A percentile compares a stretch with the other conserved stretches of the same genome.
Conservation (phyloP, 768 basidiomycete species). For the Mycena crocata region DNA sequence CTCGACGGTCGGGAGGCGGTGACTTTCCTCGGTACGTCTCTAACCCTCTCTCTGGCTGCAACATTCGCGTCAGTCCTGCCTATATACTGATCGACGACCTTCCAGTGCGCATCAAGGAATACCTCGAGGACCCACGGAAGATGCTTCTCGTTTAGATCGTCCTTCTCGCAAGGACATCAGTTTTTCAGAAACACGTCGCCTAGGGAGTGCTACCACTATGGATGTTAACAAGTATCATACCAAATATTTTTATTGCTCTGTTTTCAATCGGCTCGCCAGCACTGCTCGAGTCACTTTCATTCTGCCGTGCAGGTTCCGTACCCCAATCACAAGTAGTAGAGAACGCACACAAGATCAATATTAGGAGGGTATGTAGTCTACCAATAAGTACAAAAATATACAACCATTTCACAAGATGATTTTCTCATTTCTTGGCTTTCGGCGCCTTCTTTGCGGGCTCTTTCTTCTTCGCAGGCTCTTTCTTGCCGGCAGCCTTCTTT, state of each 20-base stretch:
- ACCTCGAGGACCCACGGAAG: constrained; percentile 94
- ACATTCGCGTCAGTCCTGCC: neutral
- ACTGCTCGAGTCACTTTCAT: too few species aligned
- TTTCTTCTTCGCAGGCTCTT: too few species aligned
- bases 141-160: constrained; percentile 73
- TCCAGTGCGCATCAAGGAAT: constrained; percentile 90
- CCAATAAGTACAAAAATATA: too few species aligned
- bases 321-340: too few species aligned
- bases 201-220: neutral
- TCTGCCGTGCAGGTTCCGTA: too few species aligned
- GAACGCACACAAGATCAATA: too few species aligned
- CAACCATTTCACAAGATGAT: too few species aligned
- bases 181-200: neutral
- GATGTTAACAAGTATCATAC: constrained; percentile 19
- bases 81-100: neutral
- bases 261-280: too few species aligned
- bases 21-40: constrained; percentile 91
- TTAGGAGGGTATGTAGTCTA: too few species aligned
- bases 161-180: neutral
- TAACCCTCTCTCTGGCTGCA: neutral
- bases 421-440: too few species aligned
- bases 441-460: too few species aligned
- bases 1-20: constrained; percentile 96
- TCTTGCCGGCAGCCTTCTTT: too few species aligned
- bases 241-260: constrained; percentile 20